These are phyloP conservation scores for Hymenotorrendiella dingleyae DNA, from an alignment of 2,329 filamentous ascomycete genomes.

Conservation along the genomic window DNA sequence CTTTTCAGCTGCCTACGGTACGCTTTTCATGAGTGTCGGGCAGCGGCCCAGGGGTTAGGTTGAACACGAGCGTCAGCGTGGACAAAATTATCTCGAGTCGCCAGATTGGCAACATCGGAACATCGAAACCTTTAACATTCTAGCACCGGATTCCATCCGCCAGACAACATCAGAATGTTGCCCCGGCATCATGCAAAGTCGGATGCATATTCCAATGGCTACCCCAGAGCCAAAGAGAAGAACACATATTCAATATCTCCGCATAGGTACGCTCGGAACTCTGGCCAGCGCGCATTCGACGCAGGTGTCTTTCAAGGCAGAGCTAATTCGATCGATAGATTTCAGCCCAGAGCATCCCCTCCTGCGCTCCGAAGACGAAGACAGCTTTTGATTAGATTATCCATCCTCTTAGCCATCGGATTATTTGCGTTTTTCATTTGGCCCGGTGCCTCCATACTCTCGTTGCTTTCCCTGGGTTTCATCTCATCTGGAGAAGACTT, in stretches of 20 bases:
- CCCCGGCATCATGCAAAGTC: slow-evolving; percentile 71
- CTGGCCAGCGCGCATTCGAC: slow-evolving; percentile 1
- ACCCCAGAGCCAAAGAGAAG: slow-evolving; percentile 58
- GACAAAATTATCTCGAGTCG: slow-evolving; percentile 10
- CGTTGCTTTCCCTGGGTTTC: slow-evolving; percentile 62
- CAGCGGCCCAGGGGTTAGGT: slow-evolving; percentile 19
- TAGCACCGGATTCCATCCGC: not conserved
- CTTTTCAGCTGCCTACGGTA: not conserved
- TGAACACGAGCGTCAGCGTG: slow-evolving; percentile 20
- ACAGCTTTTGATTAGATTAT: slow-evolving; percentile 65
- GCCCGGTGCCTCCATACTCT: slow-evolving; percentile 57
- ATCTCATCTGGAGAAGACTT: slow-evolving; percentile 62
- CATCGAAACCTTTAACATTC: slow-evolving; percentile 3
- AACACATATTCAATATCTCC: slow-evolving; percentile 80
- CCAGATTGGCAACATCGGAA: slow-evolving; percentile 18
- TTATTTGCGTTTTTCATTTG: slow-evolving; percentile 69
- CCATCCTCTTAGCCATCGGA: slow-evolving; percentile 50
- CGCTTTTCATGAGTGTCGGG: slow-evolving; percentile 15
- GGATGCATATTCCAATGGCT: slow-evolving; percentile 67
- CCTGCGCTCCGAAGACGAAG: slow-evolving; percentile 65
- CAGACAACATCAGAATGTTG: slow-evolving; percentile 58
- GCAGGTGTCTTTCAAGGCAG: slow-evolving; percentile 16
- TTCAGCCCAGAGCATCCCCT: slow-evolving; percentile 75
- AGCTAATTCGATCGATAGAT: slow-evolving; percentile 46
- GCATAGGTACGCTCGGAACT: slow-evolving; percentile 63